Percentiles rank a stretch among this genome's conserved stretches.
phyloP scores from a whole-genome alignment of 768 basidiomycete genomes.

The Termitomyces sp. region DNA sequence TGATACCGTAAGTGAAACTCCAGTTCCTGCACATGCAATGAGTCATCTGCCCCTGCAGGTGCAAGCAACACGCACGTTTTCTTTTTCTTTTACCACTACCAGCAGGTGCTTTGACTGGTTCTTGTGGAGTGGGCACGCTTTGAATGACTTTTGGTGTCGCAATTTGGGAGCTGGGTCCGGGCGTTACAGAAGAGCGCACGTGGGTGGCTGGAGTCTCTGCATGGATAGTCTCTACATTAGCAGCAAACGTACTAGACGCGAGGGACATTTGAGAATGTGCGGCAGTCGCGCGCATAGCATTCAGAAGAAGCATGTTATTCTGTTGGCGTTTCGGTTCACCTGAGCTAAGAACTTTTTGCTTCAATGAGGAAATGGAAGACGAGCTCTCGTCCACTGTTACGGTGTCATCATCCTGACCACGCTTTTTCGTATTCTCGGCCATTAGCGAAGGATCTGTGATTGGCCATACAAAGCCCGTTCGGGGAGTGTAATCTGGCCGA shows the following conservation, averaged over 20 bases:
- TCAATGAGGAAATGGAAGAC: conserved; percentile 18
- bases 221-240: conserved; percentile 22
- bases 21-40: conserved; percentile 19
- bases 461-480: conserved; percentile 83
- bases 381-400: conserved; percentile 8
- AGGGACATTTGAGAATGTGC: conserved; percentile 57
- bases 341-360: conserved; percentile 16
- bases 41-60: conserved; percentile 2
- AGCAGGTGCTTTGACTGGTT: conserved; percentile 40
- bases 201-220: conserved; percentile 29
- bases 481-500: conserved; percentile 79
- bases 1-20: conserved; percentile 32
- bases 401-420: conserved; percentile 22
- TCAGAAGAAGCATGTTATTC: conserved; percentile 63
- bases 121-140: conserved; percentile 33
- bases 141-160: conserved; percentile 28
- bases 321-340: conserved; percentile 50
- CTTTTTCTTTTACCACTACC: conserved; percentile 69
- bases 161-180: conserved; percentile 31
- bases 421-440: conserved; percentile 37
- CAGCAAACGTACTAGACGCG: conserved; percentile 31
- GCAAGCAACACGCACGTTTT: conserved; percentile 51
- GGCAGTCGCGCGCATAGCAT: conserved; percentile 79
- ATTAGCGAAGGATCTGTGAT: conserved; percentile 53
- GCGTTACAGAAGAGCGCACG: conserved; percentile 33